phyloP scores from a whole-genome alignment of 192 early-diverging fungal genomes.

The Umbelopsis sp. region DNA sequence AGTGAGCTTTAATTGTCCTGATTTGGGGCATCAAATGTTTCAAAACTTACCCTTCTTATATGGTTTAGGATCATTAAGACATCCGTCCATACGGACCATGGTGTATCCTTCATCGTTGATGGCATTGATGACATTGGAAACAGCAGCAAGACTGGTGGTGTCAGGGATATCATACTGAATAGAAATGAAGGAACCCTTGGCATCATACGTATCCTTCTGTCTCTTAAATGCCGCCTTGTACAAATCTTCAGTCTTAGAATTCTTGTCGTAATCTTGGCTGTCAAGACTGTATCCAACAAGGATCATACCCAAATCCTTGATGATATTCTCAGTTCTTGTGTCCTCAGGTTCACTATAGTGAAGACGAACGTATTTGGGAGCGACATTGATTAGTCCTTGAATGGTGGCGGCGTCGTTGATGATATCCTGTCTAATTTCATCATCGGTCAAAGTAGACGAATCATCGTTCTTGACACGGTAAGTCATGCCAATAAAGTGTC shows the following conservation, averaged over 20 bases:
- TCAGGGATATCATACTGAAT: constrained; percentile 54
- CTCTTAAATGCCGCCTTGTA: constrained; percentile 45
- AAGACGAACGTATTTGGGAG: constrained; percentile 56
- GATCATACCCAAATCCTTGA: constrained; percentile 47
- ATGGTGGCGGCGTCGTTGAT: constrained; percentile 46
- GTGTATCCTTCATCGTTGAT: constrained; percentile 52
- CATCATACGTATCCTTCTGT: constrained; percentile 51
- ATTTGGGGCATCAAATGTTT: background rate
- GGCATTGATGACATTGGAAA: constrained; percentile 45
- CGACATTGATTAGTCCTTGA: constrained; percentile 43
- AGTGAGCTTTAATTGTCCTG: background rate
- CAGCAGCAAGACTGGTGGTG: constrained; percentile 43
- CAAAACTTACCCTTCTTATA: constrained; percentile 47
- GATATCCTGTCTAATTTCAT: constrained; percentile 47
- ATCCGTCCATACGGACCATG: constrained; percentile 57
- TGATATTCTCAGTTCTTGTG: constrained; percentile 40
- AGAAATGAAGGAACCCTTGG: constrained; percentile 51
- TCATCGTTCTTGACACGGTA: constrained; percentile 52
- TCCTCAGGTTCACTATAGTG: constrained; percentile 46
- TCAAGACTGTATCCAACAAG: constrained; percentile 55
- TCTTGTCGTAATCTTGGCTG: constrained; percentile 46
- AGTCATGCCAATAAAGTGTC: constrained; percentile 59
- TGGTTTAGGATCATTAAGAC: constrained; percentile 45
- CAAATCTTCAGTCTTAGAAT: constrained; percentile 38
- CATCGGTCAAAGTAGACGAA: constrained; percentile 41